Percentiles rank a stretch among this genome's conserved stretches.
phyloP scores from a whole-genome alignment of 2,329 filamentous ascomycete species.

The Fusarium chuoi region DNA sequence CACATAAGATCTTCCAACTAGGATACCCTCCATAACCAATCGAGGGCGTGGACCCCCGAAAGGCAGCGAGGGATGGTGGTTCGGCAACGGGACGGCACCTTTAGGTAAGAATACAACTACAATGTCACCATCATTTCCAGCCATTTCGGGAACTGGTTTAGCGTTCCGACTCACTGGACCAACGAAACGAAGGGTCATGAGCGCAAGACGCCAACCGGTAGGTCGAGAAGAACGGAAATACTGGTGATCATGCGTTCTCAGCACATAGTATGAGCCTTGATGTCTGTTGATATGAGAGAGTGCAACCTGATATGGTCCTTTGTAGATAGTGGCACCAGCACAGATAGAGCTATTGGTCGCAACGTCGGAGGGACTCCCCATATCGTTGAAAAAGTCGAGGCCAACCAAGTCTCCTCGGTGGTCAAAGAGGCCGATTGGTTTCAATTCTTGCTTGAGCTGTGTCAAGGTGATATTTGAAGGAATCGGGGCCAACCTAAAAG shows the following conservation, averaged over 20 bases:
- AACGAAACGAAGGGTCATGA: background rate
- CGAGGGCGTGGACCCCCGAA: too few species aligned
- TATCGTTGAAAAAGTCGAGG: background rate
- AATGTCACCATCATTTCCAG: background rate
- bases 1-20: background rate
- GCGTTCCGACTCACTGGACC: background rate
- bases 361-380: too few species aligned
- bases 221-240: too few species aligned
- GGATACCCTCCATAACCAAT: background rate
- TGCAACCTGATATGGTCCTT: rapidly evolving
- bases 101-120: background rate
- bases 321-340: background rate
- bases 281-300: too few species aligned
- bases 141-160: background rate
- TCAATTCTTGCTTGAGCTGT: too few species aligned
- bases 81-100: background rate
- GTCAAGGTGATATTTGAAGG: too few species aligned
- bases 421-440: background rate
- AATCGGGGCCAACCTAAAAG: too few species aligned
- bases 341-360: background rate
- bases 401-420: background rate
- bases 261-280: background rate
- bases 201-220: background rate
- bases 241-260: background rate
- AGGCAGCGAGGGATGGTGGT: too few species aligned